Base-by-base conservation (phyloP, 148 eudicot genomes). In the Vaccinium darrowii region DNA sequence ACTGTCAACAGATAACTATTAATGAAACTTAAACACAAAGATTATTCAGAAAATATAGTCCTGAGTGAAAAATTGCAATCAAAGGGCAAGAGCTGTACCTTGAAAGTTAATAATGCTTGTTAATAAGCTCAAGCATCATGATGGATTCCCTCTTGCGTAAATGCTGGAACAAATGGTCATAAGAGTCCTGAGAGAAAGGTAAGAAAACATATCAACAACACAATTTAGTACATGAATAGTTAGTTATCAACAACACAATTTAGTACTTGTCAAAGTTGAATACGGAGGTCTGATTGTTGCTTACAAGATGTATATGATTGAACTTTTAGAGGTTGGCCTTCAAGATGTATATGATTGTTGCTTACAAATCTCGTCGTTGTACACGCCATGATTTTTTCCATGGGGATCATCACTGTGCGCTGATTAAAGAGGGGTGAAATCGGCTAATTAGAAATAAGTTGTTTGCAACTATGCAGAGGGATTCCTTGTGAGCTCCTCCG, bases 101-200 rank as follows among this genome's bases (percentile, higher is more conserved):
- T 94, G 95, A 85, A 96, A 97, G 80, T 95, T 93, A 83, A 97
- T 97, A n/a, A 87, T 93, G 99, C 88, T 97, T 98, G 80, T 97
- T 97, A 84, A 97, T 90, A 76, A 97, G 89, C 69, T 98, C 99
- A 89, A 97, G 98, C 95, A 97, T 95, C 21, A 92, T 93, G 49
- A 93, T 92, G 50, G 94, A 92, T 82, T 91, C 91, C 36, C 92
- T 89, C 86, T 91, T 95, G 90, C 94, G 99, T 30, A 97, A 88
- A 89, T 95, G 94, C 88, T 95, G 98, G 82, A 95, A 91, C 78
- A 97, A 92, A 81, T 95, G 94, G 67, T 93, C 99, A 82, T 94
- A 95, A 39, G 99, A 92, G 83, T 97, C 92, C 99, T 97, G 92
- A 81, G 43, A 82, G 76, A 80, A 69, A 82, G 49, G 27, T n/a